Conservation (phyloP, 805 yeast genomes). For the Metschnikowia gruessii region DNA sequence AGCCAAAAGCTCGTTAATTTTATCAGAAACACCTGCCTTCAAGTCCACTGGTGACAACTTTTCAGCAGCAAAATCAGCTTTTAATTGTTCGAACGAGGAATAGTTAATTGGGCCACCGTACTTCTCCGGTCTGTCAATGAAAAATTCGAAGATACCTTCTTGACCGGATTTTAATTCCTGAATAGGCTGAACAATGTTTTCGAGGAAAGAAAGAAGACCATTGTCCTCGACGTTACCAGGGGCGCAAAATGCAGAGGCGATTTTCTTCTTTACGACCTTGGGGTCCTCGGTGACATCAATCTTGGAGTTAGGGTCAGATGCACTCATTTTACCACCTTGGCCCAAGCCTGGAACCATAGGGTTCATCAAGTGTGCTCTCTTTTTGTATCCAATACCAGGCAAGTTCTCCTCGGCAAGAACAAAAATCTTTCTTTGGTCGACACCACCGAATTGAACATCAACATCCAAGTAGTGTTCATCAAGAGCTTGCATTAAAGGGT, state of each 20-base stretch:
- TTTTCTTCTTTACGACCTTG: conserved; percentile 82
- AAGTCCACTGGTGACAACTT: conserved; percentile 89
- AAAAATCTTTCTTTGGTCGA: conserved; percentile 96
- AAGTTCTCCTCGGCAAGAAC: conserved; percentile 95
- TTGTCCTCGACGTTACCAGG: conserved; percentile 90
- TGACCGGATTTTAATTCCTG: conserved; percentile 67
- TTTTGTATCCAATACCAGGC: conserved; percentile 84
- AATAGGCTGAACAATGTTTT: conserved; percentile 82
- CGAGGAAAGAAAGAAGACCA: conserved; percentile 83
- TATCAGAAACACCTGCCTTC: conserved; percentile 86
- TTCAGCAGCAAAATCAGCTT: conserved; percentile 67
- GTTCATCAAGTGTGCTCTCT: conserved; percentile 98
- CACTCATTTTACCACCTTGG: conserved; percentile 98
- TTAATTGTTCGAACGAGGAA: conserved; percentile 62
- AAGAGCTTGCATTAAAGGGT: conserved; percentile 98
- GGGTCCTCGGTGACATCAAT: conserved; percentile 92
- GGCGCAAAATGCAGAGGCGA: conserved; percentile 89
- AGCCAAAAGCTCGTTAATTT: conserved; percentile 72
- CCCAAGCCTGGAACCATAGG: conserved; percentile 97
- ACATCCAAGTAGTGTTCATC: conserved; percentile 88
- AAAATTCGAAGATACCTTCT: conserved; percentile 56
- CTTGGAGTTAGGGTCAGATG: conserved; percentile 97
- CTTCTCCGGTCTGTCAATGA: conserved; percentile 88
- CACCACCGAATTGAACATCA: conserved; percentile 98
- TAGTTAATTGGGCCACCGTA: conserved; percentile 91